phyloP scores from a whole-genome alignment of 371 early-diverging fungal species.

The Rhizopus arrhizus region DNA sequence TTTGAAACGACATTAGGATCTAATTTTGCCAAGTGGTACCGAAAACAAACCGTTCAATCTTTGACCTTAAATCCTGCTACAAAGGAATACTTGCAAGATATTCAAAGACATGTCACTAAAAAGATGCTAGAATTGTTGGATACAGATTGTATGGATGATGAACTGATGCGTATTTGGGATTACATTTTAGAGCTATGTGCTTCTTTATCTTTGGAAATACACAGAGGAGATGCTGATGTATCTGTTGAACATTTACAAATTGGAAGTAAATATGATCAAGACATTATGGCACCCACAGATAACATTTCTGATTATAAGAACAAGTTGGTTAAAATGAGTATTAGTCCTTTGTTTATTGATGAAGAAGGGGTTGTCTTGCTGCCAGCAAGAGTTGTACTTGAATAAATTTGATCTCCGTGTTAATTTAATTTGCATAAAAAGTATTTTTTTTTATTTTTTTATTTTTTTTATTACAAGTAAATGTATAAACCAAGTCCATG shows the following conservation, averaged over 20 bases:
- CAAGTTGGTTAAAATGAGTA: constrained; percentile 36
- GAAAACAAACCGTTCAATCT: constrained; percentile 54
- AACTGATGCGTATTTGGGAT: constrained; percentile 35
- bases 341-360: neutral
- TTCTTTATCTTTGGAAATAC: constrained; percentile 46
- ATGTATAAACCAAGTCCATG: neutral
- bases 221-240: constrained; percentile 53
- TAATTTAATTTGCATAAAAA: constrained; percentile 4
- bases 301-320: constrained; percentile 25
- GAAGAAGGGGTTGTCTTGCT: neutral
- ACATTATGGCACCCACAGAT: constrained; percentile 47
- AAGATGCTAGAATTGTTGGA: constrained; percentile 25
- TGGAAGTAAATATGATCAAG: constrained; percentile 44
- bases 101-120: constrained; percentile 35
- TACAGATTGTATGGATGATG: constrained; percentile 4
- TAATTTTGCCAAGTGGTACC: constrained; percentile 57
- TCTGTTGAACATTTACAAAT: constrained; percentile 35
- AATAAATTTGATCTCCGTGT: constrained; percentile 1
- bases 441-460: neutral
- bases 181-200: constrained; percentile 41
- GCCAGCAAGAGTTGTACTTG: neutral
- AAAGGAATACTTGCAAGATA: constrained; percentile 43
- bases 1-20: constrained; percentile 50
- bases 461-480: neutral
- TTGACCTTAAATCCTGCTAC: constrained; percentile 51